Evolutionary conservation across 305 asterid species (phyloP).

Genomic region (Ilex paraguariensis): DNA sequence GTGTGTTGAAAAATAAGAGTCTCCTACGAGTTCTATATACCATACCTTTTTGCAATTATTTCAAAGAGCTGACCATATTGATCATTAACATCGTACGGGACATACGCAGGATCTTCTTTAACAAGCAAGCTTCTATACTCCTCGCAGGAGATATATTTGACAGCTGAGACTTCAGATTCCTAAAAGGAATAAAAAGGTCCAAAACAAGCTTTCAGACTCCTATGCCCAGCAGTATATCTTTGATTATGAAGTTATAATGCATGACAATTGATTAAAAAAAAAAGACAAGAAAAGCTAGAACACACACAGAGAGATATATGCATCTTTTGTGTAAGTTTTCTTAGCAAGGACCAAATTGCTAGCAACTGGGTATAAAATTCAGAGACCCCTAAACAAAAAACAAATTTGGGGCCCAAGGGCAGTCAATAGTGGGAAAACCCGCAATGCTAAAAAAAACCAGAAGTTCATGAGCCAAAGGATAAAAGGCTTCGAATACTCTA

Average conservation of each 20-base stretch:
- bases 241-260: not conserved
- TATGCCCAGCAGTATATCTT: conserved; percentile 12
- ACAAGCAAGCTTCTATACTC: conserved; percentile 70
- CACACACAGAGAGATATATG: too few relatives aligned
- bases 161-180: conserved; percentile 99
- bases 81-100: conserved; percentile 71
- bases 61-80: conserved; percentile 74
- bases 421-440: not conserved
- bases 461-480: not conserved
- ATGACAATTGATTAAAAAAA: not conserved
- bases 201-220: conserved; percentile 13
- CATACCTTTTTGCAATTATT: conserved; percentile 74
- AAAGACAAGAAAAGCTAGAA: not conserved
- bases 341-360: conserved; percentile 1
- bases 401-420: not conserved
- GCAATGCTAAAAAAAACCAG: not conserved
- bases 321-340: not conserved
- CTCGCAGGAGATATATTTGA: conserved; percentile 69
- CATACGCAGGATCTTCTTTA: conserved; percentile 70
- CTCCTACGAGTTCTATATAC: too few relatives aligned
- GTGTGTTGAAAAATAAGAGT: too few relatives aligned
- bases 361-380: not conserved
- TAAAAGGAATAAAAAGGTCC: conserved; percentile 25
- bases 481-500: not conserved
- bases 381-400: not conserved